A percentile compares a stretch with the other conserved stretches of the same genome.
phyloP scores from a whole-genome alignment of 2,329 filamentous ascomycete species.

The Arthrobotrys pseudoclavata region DNA sequence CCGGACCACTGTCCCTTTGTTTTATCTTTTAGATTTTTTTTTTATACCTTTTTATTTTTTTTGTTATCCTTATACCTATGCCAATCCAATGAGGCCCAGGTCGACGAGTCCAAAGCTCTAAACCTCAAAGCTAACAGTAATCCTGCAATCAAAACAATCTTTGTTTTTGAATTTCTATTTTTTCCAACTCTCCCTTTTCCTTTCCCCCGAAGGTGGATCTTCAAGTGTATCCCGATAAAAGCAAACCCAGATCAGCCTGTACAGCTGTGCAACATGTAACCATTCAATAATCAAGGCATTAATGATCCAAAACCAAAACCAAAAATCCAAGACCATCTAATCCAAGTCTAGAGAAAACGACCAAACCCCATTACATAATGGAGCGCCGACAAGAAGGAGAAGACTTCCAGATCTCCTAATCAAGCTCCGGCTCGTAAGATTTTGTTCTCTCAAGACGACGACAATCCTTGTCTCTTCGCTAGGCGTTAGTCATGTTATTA shows the following conservation, averaged over 20 bases:
- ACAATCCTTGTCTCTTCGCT: background rate
- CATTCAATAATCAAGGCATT: background rate
- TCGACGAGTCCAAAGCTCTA: no score
- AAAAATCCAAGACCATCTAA: background rate
- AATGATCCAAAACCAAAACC: background rate
- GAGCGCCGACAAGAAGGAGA: background rate
- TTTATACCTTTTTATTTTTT: background rate
- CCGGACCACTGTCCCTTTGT: background rate
- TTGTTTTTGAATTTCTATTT: background rate
- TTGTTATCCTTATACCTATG: background rate
- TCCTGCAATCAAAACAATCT: background rate
- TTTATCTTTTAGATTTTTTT: background rate
- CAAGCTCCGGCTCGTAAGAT: background rate
- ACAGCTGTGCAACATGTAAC: no score
- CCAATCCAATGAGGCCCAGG: no score
- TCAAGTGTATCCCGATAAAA: background rate
- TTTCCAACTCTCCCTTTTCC: background rate
- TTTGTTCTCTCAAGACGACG: background rate
- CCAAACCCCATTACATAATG: background rate
- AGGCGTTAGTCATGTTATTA: background rate
- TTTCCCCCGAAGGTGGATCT: background rate
- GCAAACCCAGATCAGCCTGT: no score
- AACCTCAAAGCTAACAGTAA: no score
- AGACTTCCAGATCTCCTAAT: background rate
- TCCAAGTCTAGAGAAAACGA: background rate